These are phyloP conservation scores for Excoecaria agallocha DNA, from an alignment of 345 rosid species.

Conservation along the genomic window DNA sequence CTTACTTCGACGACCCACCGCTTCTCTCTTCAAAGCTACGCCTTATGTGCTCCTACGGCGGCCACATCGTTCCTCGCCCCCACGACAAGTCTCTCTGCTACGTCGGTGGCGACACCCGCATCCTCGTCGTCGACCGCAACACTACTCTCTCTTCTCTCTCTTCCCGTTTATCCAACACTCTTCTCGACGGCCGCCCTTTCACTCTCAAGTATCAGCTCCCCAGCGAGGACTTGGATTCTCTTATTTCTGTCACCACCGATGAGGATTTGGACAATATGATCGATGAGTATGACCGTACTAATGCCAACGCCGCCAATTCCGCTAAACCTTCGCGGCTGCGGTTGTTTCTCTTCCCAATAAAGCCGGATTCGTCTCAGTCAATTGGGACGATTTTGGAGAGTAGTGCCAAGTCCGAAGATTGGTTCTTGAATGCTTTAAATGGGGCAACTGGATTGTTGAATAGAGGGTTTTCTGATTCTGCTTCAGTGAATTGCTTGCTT, in stretches of 20 bases:
- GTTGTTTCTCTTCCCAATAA: conserved; percentile 69
- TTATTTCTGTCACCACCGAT: conserved; percentile 85
- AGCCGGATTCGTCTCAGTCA: conserved; percentile 73
- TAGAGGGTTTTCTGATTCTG: conserved; percentile 73
- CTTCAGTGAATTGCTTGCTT: conserved; percentile 66
- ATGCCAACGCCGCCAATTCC: conserved; percentile 29
- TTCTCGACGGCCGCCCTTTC: conserved; percentile 61
- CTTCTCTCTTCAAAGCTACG: conserved; percentile 63
- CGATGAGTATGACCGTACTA: conserved; percentile 86
- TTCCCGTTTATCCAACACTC: conserved; percentile 58
- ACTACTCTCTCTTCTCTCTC: conserved; percentile 53
- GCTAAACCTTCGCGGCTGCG: conserved; percentile 66
- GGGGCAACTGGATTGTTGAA: conserved; percentile 48
- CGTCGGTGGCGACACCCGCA: conserved; percentile 87
- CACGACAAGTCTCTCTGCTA: conserved; percentile 85
- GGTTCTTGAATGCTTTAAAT: conserved; percentile 85
- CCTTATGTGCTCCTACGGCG: conserved; percentile 91
- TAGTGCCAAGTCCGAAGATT: conserved; percentile 72
- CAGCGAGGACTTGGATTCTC: conserved; percentile 87
- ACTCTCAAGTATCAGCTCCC: conserved; percentile 92
- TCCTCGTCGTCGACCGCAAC: conserved; percentile 79
- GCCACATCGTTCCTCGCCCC: conserved; percentile 85
- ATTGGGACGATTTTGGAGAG: conserved; percentile 67
- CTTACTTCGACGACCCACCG: conserved; percentile 54
- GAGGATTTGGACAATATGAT: conserved; percentile 96